phyloP scores from a whole-genome alignment of 2,329 filamentous ascomycete genomes.

The Pseudodiploospora longispora region DNA sequence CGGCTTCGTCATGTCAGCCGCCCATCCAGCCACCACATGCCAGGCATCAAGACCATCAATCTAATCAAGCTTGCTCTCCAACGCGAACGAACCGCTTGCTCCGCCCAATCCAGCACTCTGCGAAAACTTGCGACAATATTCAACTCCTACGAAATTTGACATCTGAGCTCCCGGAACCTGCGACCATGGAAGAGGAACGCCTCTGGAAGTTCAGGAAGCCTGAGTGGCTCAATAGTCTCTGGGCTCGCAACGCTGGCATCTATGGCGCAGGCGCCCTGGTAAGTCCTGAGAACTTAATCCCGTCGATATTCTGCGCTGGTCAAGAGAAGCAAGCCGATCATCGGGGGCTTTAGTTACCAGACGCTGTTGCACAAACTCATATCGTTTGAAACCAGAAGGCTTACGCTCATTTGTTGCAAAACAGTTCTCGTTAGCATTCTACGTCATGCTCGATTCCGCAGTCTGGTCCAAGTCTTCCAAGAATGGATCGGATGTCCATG shows the following conservation, averaged over 20 bases:
- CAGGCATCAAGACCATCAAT: too few species aligned
- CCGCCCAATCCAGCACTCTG: too few species aligned
- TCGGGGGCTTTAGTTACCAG: too few species aligned
- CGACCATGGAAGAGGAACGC: conserved; percentile 53
- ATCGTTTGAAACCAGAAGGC: background rate
- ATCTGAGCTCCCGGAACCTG: conserved; percentile 3
- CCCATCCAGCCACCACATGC: too few species aligned
- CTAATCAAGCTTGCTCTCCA: too few species aligned
- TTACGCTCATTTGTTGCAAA: background rate
- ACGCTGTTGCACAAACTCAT: background rate
- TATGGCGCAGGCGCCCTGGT: conserved; percentile 57
- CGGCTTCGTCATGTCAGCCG: too few species aligned
- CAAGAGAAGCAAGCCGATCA: too few species aligned
- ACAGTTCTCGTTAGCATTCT: conserved; percentile 61
- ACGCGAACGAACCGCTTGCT: too few species aligned
- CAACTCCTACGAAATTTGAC: too few species aligned
- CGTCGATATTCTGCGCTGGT: background rate
- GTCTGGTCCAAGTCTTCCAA: conserved; percentile 55
- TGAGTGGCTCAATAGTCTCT: conserved; percentile 58
- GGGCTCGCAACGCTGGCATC: conserved; percentile 55
- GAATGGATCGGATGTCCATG: conserved; percentile 52
- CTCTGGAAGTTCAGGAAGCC: conserved; percentile 61
- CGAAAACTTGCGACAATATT: too few species aligned
- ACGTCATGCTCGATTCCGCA: conserved; percentile 58
- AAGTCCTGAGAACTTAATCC: conserved; percentile 22